These are phyloP conservation scores for Candida khao-thaluensis DNA, from an alignment of 805 yeast species.

Conservation along the genomic window DNA sequence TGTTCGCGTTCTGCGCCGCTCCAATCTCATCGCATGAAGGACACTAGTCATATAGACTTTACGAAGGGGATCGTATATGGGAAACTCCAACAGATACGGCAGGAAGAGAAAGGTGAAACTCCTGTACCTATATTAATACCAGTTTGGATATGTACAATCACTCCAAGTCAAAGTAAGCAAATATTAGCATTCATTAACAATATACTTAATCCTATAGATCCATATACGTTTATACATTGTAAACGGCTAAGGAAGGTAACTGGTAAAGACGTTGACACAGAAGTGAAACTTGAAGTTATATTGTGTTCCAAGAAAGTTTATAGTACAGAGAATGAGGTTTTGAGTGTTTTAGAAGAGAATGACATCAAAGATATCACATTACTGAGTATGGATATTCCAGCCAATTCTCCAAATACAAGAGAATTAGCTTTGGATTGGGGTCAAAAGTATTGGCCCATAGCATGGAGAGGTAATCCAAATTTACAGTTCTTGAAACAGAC, in stretches of 20 bases:
- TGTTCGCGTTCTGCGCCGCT: neutral
- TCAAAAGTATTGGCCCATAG: slow-evolving; percentile 72
- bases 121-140: slow-evolving; percentile 27
- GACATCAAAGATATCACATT: slow-evolving; percentile 9
- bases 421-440: slow-evolving; percentile 71
- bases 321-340: slow-evolving; percentile 20
- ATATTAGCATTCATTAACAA: slow-evolving; percentile 27
- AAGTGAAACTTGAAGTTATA: slow-evolving; percentile 34
- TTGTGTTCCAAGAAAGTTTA: slow-evolving; percentile 45
- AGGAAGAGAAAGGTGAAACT: slow-evolving; percentile 19
- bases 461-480: slow-evolving; percentile 92
- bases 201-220: slow-evolving; percentile 26
- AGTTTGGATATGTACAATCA: slow-evolving; percentile 51
- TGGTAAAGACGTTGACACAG: slow-evolving; percentile 3
- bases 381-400: slow-evolving; percentile 47
- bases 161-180: slow-evolving; percentile 33
- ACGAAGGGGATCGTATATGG: slow-evolving; percentile 45
- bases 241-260: slow-evolving; percentile 52
- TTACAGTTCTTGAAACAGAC: slow-evolving; percentile 65
- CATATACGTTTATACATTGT: slow-evolving; percentile 38
- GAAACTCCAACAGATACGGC: slow-evolving; percentile 45
- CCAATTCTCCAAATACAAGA: slow-evolving; percentile 64
- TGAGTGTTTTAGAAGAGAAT: slow-evolving; percentile 6
- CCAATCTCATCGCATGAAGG: slow-evolving; percentile 3
- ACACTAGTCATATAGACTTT: slow-evolving; percentile 41